Base-by-base conservation (phyloP, 1,284 basidiomycete species). In the Grifola frondosa region DNA sequence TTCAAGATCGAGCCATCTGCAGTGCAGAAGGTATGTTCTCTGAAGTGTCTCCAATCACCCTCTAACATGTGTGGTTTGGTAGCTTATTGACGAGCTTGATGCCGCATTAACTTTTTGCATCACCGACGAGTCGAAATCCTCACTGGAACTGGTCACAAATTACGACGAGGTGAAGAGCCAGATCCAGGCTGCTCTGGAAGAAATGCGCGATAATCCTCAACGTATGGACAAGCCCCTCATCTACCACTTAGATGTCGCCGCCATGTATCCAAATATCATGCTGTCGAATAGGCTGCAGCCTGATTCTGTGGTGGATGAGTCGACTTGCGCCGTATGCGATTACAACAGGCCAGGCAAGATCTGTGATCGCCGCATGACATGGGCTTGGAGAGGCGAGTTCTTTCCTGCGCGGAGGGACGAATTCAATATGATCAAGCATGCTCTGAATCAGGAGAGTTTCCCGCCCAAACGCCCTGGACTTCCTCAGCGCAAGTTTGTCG, bases 191-290 rank as follows among this genome's bases (percentile, higher is more conserved):
- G 84, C 87, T 43, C 82, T 99, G 17, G 94, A 97, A 63, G 65
- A 82, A 49, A 87, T 99, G 74, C 91, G 94, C 19, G 95, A 99
- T 69, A 82, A 90, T 38, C 96, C 97, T 0, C 78, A 81, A 40
- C 89, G 95, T 15, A 77, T 80, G 40, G 96, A 98, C 70, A 87
- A 84, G 19, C 97, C 97, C 0, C 81, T 99, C 54, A 99, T 99
- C 62, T 99, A 99, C 68, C 97, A 99, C 69, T 71, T 99, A 61
- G 97, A 99, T 62, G 97, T 99, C 50, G 97, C 97, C 2, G 97
- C 97, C 54, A 99, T 99, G 97, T 99, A 99, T 63, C 97, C 97
- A 46, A 99, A 99, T 70, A 99, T 99, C 81, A 99, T 99, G 97
- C 88, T 99, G 73, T 97, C 94, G 22, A 99, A 99, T 65, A 91